phyloP scores from a whole-genome alignment of 2,329 filamentous ascomycete genomes.

The Ophiosphaerella korrae region DNA sequence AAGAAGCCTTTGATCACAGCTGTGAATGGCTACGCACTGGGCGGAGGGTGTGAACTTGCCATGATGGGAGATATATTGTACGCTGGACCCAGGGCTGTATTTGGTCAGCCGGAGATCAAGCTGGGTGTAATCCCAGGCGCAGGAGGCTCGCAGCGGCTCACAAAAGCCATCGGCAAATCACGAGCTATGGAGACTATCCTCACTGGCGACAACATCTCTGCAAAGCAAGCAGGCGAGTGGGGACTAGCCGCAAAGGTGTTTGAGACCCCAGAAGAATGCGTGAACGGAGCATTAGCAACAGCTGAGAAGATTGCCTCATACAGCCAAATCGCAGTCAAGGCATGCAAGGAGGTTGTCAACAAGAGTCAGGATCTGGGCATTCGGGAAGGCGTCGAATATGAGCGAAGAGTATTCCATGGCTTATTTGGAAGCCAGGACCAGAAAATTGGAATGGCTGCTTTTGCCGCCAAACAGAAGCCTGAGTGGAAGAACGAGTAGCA shows the following conservation, averaged over 20 bases:
- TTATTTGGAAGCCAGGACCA: slow-evolving; percentile 95
- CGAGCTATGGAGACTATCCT: slow-evolving; percentile 55
- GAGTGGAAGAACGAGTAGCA: slow-evolving; percentile 81
- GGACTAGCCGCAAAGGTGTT: slow-evolving; percentile 86
- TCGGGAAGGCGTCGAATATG: slow-evolving; percentile 90
- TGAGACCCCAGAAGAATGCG: slow-evolving; percentile 76
- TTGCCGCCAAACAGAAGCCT: slow-evolving; percentile 91
- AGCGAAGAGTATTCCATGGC: slow-evolving; percentile 89
- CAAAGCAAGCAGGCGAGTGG: slow-evolving; percentile 85
- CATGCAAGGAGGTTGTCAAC: slow-evolving; percentile 97
- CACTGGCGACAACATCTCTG: slow-evolving; percentile 71
- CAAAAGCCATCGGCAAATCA: slow-evolving; percentile 62
- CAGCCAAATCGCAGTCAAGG: slow-evolving; percentile 84
- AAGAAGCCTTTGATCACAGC: slow-evolving; percentile 95
- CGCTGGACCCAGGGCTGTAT: slow-evolving; percentile 82
- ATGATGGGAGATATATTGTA: slow-evolving; percentile 98
- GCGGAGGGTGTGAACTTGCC: slow-evolving; percentile 93
- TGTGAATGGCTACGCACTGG: slow-evolving; percentile 91
- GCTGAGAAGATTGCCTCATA: slow-evolving; percentile 89
- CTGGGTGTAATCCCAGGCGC: slow-evolving; percentile 90
- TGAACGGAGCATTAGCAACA: slow-evolving; percentile 79
- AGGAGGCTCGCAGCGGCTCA: slow-evolving; percentile 87
- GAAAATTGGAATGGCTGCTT: slow-evolving; percentile 94
- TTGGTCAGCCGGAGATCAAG: slow-evolving; percentile 97
- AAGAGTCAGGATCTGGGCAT: slow-evolving; percentile 93